Evolutionary conservation across 352 stramenopile genomes (phyloP), one percentile per base, ranked within the genome.

Genomic region (Phytophthora tentaculata): DNA sequence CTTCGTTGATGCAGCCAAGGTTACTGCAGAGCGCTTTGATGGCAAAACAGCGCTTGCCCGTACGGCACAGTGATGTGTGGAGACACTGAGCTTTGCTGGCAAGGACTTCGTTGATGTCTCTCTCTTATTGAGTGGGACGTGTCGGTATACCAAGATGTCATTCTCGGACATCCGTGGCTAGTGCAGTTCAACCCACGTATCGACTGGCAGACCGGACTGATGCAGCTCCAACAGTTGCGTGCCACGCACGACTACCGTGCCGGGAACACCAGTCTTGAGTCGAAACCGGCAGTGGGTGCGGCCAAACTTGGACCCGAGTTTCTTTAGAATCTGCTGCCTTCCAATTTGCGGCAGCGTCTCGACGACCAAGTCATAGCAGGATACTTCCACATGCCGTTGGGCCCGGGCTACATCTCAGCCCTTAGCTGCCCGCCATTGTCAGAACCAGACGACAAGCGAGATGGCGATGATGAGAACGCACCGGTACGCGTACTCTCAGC

Each of bases 141-240:
- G 16, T 52, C 54, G 16, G n/a, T 44, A 28, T 53, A 45, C 19
- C 54, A 61, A 61, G 41, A 45, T 28, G 54, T 61, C 5, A 53
- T 52, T 19, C 41, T 53, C 5, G 24, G 54, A n/a, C 41, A 44
- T 23, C 54, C 54, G 9, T 61, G 54, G 54, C 28, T 53, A 10
- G 17, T 52, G 9, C 41, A 52, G 39, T 43, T 61, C 26, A 61
- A 61, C 26, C 54, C 41, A 17, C 24, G 6, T 13, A 61, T 61
- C 41, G 20, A 61, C 26, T 61, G n/a, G 54, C 22, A 61, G 5
- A 44, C 22, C 0, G 41, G 41, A 3, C 9, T 10, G 0, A 61
- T 53, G 54, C 13, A 20, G 23, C 45, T 61, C 16, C 23, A 20
- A 5, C 49, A 32, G 22, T 12, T 16, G 19, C 53, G 35, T 45